Base-by-base conservation (phyloP, 2,329 filamentous ascomycete genomes). In the Grosmannia huntii region DNA sequence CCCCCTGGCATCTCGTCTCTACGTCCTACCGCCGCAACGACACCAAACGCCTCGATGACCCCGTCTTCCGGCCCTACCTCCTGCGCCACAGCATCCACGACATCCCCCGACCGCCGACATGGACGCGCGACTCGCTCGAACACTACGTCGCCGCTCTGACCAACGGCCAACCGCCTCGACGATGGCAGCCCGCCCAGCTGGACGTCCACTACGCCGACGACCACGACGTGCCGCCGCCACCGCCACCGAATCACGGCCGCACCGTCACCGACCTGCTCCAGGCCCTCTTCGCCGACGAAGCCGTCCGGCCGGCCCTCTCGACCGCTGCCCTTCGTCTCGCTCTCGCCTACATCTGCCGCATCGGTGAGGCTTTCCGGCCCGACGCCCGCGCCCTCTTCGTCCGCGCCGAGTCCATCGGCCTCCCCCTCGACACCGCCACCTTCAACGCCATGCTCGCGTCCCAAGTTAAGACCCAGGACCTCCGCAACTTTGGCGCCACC, bases 401-500 rank as follows among this genome's bases (percentile, higher is more conserved):
- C 3, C 63, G 68, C n/a, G 69, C 72, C 31, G 68, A 72, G 53
- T 62, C 67, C 48, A 63, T 68, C 44, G 70, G 70, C 0, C 62
- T 77, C n/a, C 70, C 68, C 6, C 67, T 76, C 63, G 75, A 78
- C 60, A 72, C 73, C 1, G 71, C 73, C 38, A 68, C 73, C 5
- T 79, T 73, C 69, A 79, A 80, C 64, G 69, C 76, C 55, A 66
- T 80, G 61, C 70, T 78, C 16, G 68, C 69, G 16, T 69, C 72
- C 3, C 70, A 73, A 50, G 71, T 71, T 11, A 66, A 69, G 55
- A 69, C 70, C 41, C 69, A 68, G 41, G 72, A 80, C 61, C 65
- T 75, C 66, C 36, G 65, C 28, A 72, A 71, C 61, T 80, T 80
- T 64, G 65, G 72, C 58, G 62, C 62, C 4, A 67, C 71, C 1